Conservation (phyloP, 441 rosid species). For the Euphorbia schlechtendalii region DNA sequence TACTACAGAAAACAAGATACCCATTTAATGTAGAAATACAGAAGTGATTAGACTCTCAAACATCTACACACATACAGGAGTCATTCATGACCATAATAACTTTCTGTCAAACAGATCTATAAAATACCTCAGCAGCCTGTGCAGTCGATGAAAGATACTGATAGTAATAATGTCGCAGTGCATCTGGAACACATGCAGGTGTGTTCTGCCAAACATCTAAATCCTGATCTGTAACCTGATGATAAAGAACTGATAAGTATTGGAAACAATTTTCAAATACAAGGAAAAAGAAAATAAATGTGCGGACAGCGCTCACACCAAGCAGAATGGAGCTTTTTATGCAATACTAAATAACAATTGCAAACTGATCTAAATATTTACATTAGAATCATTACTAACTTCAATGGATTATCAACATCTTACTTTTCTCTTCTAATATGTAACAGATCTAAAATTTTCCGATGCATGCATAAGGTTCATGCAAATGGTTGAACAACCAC, state of each 20-base stretch:
- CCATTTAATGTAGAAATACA: slow-evolving; percentile 6
- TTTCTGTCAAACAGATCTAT: slow-evolving; percentile 13
- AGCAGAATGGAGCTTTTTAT: slow-evolving; percentile 8
- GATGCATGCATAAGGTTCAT: neutral
- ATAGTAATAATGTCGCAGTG: slow-evolving; percentile 88
- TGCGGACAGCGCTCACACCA: neutral
- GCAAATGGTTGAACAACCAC: neutral
- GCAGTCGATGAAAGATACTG: slow-evolving; percentile 92
- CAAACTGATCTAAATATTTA: neutral
- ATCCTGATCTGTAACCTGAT: slow-evolving; percentile 90
- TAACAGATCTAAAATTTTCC: neutral
- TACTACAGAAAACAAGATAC: neutral
- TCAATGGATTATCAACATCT: slow-evolving; percentile 1
- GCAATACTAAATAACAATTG: neutral
- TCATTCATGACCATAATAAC: slow-evolving; percentile 12
- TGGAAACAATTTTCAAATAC: neutral
- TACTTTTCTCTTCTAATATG: neutral
- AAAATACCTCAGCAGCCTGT: slow-evolving; percentile 88
- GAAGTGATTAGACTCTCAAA: neutral
- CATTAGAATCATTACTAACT: neutral
- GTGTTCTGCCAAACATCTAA: slow-evolving; percentile 81
- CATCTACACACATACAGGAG: neutral
- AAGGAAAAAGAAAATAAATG: neutral
- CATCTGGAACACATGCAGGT: slow-evolving; percentile 84
- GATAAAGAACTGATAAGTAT: slow-evolving; percentile 20